Evolutionary conservation across 2,329 filamentous ascomycete species (phyloP), one percentile per base, ranked within the genome.

Genomic region (Ambrosiella xylebori): DNA sequence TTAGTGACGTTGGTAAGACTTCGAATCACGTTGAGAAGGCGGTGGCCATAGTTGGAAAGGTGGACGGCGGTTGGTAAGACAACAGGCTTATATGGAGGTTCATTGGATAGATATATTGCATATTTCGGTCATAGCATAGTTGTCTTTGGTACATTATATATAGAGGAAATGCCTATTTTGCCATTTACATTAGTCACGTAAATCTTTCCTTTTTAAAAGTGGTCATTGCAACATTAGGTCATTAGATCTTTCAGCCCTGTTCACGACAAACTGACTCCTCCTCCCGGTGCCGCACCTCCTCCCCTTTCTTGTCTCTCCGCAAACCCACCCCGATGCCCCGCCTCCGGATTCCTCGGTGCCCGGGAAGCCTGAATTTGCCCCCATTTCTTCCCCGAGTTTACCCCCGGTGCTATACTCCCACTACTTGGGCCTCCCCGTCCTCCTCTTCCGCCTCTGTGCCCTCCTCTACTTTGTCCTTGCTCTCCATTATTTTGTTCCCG

Each of bases 1-100:
- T 96, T 65, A 96, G 91, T 71, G 88, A 97, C 68, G 88, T 98
- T 49, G 93, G 93, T 55, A 95, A 93, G 72, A 76, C 79, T 62
- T 73, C 78, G 68, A 74, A 76, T 61, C 85, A 89, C 67, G 84
- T 86, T 49, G 86, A 94, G 66, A 80, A 84, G 61, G 90, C 95
- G 45, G 85, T 89, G 60, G 88, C 93, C 66, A 76, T 98, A 66
- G 91, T 91, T 52, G 84, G 88, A 58, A 93, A 89, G 70, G 86
- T 90, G 64, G 93, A 90, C 57, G 93, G 93, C 57, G 93, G 93
- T 27, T 98, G 93, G 93, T 97, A 76, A 54, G 7, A 11, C 2
- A 35, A 27, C 3, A 27, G 27, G 27, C 27, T 27, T 27, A 27
- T 27, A 27, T 5, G 27, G 27, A 27, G 27, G 17, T 15, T 13